Conservation (phyloP, 208 protist species). For the Crithidia mellificae region DNA sequence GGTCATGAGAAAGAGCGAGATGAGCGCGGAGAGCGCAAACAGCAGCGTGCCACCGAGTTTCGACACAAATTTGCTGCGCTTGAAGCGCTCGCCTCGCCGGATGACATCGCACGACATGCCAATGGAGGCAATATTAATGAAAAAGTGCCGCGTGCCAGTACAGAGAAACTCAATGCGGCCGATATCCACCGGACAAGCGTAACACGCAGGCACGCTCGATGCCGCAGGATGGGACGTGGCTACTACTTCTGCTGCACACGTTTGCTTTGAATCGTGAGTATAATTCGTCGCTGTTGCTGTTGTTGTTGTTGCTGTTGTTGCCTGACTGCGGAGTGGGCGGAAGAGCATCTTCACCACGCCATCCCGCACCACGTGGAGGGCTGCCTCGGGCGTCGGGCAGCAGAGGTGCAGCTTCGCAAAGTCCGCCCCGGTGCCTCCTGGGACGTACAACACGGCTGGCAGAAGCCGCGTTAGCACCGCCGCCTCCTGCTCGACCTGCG, state of each 20-base stretch:
- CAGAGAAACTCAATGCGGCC: constrained; percentile 73
- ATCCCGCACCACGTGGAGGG: constrained; percentile 36
- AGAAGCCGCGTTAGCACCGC: constrained; percentile 62
- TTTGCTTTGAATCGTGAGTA: too few relatives aligned
- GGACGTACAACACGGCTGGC: constrained; percentile 65
- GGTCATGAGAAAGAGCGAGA: constrained; percentile 53
- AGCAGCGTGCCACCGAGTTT: constrained; percentile 50
- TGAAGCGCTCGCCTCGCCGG: constrained; percentile 54
- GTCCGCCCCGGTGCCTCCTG: constrained; percentile 71
- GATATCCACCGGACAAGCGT: constrained; percentile 59
- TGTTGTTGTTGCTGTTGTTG: too few relatives aligned
- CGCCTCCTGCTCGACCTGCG: constrained; percentile 45
- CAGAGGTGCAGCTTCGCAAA: constrained; percentile 75
- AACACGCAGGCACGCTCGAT: constrained; percentile 11
- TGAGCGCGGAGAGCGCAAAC: constrained; percentile 54
- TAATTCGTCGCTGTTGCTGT: too few relatives aligned
- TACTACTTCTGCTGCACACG: not conserved
- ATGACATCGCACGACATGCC: constrained; percentile 86
- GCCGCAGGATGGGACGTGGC: not conserved
- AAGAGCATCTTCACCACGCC: constrained; percentile 10
- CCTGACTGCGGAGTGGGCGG: not conserved
- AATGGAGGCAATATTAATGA: constrained; percentile 84
- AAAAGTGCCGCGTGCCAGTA: constrained; percentile 58
- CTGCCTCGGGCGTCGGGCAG: constrained; percentile 44
- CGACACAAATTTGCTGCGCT: constrained; percentile 37